A percentile compares a stretch with the other conserved stretches of the same genome.
These are phyloP conservation scores for Colletotrichum sublineola DNA, from an alignment of 2,329 filamentous ascomycete species.

Conservation along the genomic window DNA sequence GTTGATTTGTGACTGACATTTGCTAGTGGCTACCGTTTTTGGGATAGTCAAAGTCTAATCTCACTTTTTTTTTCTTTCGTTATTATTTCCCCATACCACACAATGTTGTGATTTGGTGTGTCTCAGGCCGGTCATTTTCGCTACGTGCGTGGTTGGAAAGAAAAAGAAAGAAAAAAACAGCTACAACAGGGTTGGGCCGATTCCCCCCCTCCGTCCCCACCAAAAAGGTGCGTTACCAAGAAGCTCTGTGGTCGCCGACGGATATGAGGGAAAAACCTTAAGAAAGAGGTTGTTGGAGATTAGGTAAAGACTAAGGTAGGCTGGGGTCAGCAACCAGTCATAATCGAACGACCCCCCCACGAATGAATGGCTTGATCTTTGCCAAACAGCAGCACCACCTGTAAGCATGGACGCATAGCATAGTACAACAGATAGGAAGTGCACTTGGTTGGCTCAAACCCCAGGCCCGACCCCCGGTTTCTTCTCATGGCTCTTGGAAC, in stretches of 20 bases:
- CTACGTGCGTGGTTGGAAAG: too few species aligned
- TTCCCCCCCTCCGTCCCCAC: neutral
- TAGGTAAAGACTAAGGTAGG: constrained; percentile 11
- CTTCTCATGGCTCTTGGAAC: neutral
- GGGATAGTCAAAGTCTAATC: neutral
- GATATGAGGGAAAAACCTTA: neutral
- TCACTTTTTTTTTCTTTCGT: neutral
- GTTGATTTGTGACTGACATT: neutral
- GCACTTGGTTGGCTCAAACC: neutral
- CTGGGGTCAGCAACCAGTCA: constrained; percentile 4
- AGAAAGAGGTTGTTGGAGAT: constrained; percentile 21
- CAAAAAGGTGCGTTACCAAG: neutral
- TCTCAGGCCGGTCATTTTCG: too few species aligned
- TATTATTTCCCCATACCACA: too few species aligned
- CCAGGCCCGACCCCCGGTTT: neutral
- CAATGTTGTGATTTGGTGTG: neutral
- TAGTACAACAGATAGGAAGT: neutral
- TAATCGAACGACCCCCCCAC: neutral
- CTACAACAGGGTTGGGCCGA: neutral
- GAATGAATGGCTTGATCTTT: neutral
- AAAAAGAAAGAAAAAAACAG: neutral
- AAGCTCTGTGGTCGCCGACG: neutral
- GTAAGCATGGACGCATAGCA: neutral
- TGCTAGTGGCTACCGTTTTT: neutral
- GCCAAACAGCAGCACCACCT: too few species aligned